Base-by-base conservation (phyloP, 345 rosid species). In the Streptanthus diversifolius region DNA sequence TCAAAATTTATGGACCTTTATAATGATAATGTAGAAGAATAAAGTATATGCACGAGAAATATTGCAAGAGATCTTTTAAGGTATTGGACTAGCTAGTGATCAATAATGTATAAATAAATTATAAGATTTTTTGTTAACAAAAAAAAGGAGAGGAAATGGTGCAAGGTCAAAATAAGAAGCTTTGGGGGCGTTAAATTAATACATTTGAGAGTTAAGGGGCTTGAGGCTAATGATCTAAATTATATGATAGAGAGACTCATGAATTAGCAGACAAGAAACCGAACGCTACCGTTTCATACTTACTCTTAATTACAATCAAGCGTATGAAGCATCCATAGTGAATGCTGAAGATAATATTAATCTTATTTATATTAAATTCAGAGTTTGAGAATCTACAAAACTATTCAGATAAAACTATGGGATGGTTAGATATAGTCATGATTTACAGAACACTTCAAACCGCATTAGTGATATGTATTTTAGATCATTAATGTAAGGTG, bases 241-340 rank as follows among this genome's bases (percentile, higher is more conserved):
- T 24, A 66, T 32, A 7, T 30, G 27, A 54, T 36, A 9, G 21
- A 19, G 44, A 68, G 66, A 66, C 13, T 57, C 14, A 33, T 27
- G 43, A 44, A 71, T 61, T 49, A 76, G 66, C 48, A 76, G 80
- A 76, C 80, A 76, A 70, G 76, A 63, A 63, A 56, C 69, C 71
- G 71, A 70, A 70, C 64, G 77, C 66, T 36, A 52, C 6, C 33
- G 5, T 57, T 66, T 57, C 70, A 4, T 63, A 56, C 55, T 56
- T 21, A 35, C 29, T 44, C 21, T 57, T 48, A 36, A 47, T 6
- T 18, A 45, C 5, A 54, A 15, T 15, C 11, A 32, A 54, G 30
- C 22, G 53, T 41, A 32, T 12, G 35, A 8, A 54, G 12, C 22
- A 36, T 39, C 7, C 35, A 51, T 36, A 8, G 21, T 62, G 53